These are phyloP conservation scores for Fusarium proliferatum DNA, from an alignment of 2,329 filamentous ascomycete species.

Conservation along the genomic window DNA sequence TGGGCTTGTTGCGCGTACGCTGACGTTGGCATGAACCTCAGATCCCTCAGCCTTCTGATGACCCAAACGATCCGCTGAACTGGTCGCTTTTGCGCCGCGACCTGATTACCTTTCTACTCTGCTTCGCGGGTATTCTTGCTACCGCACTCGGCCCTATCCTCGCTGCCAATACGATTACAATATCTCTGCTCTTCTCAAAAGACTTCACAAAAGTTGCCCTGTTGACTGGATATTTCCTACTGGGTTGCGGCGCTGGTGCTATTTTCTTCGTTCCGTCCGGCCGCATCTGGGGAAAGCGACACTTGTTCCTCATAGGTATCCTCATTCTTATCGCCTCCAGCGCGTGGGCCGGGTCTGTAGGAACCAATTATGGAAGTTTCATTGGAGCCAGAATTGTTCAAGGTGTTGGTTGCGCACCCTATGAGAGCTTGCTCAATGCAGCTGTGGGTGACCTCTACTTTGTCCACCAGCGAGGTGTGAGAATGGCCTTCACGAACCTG, in stretches of 20 bases:
- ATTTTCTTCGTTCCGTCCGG: constrained; percentile 89
- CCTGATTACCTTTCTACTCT: constrained; percentile 81
- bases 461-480: constrained; percentile 83
- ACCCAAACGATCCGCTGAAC: constrained; percentile 86
- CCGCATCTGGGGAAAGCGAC: constrained; percentile 91
- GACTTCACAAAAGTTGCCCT: constrained; percentile 82
- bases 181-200: constrained; percentile 73
- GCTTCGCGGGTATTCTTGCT: constrained; percentile 82
- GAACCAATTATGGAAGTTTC: constrained; percentile 76
- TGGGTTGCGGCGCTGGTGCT: constrained; percentile 83
- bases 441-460: constrained; percentile 91
- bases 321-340: constrained; percentile 78
- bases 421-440: constrained; percentile 90
- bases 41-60: constrained; percentile 86
- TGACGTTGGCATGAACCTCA: constrained; percentile 40
- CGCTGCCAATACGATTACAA: constrained; percentile 85
- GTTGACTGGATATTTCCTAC: constrained; percentile 87
- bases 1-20: background rate
- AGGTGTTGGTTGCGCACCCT: constrained; percentile 87
- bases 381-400: constrained; percentile 85
- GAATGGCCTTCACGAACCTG: constrained; percentile 83
- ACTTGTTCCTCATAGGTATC: constrained; percentile 84
- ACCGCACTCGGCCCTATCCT: constrained; percentile 87
- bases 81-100: constrained; percentile 92
- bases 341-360: constrained; percentile 80